Base-by-base conservation (phyloP, 2,329 filamentous ascomycete species). In the Paraphoma chrysanthemicola region DNA sequence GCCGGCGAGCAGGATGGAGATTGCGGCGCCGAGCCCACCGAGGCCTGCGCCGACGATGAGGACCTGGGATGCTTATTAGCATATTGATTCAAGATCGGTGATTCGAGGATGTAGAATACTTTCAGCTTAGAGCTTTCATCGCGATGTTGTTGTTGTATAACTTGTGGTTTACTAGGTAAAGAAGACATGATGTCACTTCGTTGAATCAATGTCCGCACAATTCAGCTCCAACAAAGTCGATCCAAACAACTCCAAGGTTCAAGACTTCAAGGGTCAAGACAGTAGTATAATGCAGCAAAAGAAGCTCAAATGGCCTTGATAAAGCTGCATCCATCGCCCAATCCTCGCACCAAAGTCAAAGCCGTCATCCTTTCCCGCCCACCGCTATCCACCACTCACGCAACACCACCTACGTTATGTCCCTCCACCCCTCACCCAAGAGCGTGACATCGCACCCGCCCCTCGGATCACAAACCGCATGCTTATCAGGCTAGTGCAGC, bases 21-120 rank as follows among this genome's bases (percentile, higher is more conserved):
- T 82, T n/a, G 80, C 80, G 18, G 81, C 80, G 10, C 78, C 82
- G 8, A 87, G 75, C 5, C 85, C 85, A 23, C 83, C 82, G 17
- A 86, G 76, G 6, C 85, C 85, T 9, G 83, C 85, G n/a, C 85
- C 85, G 17, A 85, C 79, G 28, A 86, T 73, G 18, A 85, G 77
- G 28, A 85, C 63, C 72, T 74, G 3, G 10, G 1, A 28, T 42
- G n/a, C 59, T 18, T 58, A 16, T 46, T 12, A 46, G 33, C n/a
- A 30, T 23, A 7, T 11, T 16, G 10, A 7, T 6, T 31, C 44
- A 17, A 12, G 8, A 16, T 4, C 8, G 3, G 16, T 5, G 6
- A 16, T 42, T 2, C 6, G n/a, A 3, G 9, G 18, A 4, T 28
- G 5, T 12, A 23, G 46, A 59, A 48, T 68, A 71, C 73, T 44